Conservation (phyloP, 163 green algal genomes). For the Volvox carteri region DNA sequence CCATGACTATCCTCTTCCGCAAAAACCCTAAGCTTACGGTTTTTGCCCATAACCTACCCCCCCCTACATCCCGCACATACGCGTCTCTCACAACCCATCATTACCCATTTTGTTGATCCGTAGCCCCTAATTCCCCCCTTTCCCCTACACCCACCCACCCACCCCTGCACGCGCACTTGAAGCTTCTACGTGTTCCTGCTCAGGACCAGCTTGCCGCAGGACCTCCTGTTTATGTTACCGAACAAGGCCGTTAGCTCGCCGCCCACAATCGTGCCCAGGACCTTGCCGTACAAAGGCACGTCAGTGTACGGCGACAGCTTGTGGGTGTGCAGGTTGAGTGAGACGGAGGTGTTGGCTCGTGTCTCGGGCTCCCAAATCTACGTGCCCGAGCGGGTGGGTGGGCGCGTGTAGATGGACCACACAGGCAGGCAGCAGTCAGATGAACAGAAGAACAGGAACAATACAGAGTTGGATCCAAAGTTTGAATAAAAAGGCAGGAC, state of each 20-base stretch:
- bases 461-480: not conserved
- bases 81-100: too few species aligned
- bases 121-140: too few species aligned
- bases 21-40: too few species aligned
- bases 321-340: slow-evolving; percentile 74
- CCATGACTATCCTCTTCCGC: too few species aligned
- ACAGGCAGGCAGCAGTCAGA: not conserved
- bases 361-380: slow-evolving; percentile 88
- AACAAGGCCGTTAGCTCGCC: slow-evolving; percentile 75
- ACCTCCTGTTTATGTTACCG: slow-evolving; percentile 17
- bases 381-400: not conserved
- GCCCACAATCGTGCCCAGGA: slow-evolving; percentile 85
- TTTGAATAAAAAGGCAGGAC: not conserved
- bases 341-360: slow-evolving; percentile 74
- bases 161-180: too few species aligned
- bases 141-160: too few species aligned
- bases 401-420: not conserved
- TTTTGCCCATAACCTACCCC: too few species aligned
- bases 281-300: slow-evolving; percentile 76
- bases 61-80: too few species aligned
- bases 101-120: too few species aligned
- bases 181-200: not conserved
- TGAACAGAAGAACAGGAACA: not conserved
- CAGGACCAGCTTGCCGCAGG: slow-evolving; percentile 48
- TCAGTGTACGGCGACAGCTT: slow-evolving; percentile 81